Percentiles rank a stretch among this genome's conserved stretches.
phyloP scores from a whole-genome alignment of 1,284 basidiomycete species.

The Sanghuangporus sanghuang region DNA sequence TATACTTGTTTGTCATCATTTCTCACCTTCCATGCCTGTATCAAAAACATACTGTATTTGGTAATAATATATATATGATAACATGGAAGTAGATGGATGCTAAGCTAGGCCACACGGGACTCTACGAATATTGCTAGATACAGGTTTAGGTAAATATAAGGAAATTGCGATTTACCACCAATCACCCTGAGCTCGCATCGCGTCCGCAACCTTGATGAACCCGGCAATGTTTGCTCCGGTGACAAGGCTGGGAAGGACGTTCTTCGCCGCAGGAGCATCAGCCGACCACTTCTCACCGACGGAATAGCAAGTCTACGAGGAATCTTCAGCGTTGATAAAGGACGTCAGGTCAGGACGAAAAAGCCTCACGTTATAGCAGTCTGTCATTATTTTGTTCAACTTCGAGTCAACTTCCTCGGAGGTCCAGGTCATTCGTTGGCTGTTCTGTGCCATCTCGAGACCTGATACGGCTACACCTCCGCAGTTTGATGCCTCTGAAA shows the following conservation, averaged over 20 bases:
- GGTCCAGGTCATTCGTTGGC: conserved; percentile 63
- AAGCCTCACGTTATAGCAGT: conserved; percentile 46
- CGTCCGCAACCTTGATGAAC: conserved; percentile 65
- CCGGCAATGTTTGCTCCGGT: conserved; percentile 75
- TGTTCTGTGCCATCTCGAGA: conserved; percentile 83
- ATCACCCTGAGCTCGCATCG: conserved; percentile 69
- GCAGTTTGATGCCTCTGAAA: conserved; percentile 57
- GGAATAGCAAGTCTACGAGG: conserved; percentile 44
- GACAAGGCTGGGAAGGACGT: conserved; percentile 55
- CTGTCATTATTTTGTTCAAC: conserved; percentile 74
- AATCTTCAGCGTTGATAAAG: no score
- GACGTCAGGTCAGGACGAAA: background rate
- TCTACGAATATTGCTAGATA: no score
- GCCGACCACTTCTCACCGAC: conserved; percentile 60
- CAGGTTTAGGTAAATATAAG: no score
- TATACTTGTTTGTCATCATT: no score
- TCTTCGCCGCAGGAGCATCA: conserved; percentile 34
- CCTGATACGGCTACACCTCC: conserved; percentile 71
- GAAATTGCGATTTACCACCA: conserved; percentile 50
- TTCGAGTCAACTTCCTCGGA: conserved; percentile 64
- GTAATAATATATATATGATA: no score
- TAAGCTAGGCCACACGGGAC: no score
- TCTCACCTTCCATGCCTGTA: no score
- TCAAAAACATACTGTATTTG: no score
- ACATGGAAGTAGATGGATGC: no score